Evolutionary conservation across 345 rosid genomes (phyloP).

Genomic region (Pugionium dolabratum): DNA sequence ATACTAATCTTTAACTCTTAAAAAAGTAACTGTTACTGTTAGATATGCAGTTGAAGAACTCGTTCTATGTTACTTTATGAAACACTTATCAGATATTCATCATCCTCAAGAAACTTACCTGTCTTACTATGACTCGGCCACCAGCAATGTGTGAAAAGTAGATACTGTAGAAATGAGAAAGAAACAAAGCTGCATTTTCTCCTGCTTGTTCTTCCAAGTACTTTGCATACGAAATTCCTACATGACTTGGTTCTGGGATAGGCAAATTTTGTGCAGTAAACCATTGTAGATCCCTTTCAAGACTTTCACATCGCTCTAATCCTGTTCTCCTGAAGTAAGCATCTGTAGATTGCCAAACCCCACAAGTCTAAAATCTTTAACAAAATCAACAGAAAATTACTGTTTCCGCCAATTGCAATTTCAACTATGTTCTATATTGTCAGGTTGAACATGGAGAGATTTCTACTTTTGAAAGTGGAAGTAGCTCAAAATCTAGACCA

Average conservation of each 20-base stretch:
- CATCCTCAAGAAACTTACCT: slow-evolving; percentile 47
- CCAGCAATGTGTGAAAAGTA: slow-evolving; percentile 90
- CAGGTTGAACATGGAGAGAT: background rate
- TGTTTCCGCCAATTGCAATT: background rate
- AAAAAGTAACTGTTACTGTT: background rate
- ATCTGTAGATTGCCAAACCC: slow-evolving; percentile 45
- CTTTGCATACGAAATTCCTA: slow-evolving; percentile 64
- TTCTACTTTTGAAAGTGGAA: background rate
- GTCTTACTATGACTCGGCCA: slow-evolving; percentile 70
- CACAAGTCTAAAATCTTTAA: background rate
- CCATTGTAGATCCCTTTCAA: slow-evolving; percentile 76
- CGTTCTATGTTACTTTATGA: background rate
- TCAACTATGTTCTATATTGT: too few relatives aligned
- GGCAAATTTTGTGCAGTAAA: slow-evolving; percentile 45
- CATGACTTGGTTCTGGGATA: slow-evolving; percentile 65
- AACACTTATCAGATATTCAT: slow-evolving; percentile 7
- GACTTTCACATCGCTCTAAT: slow-evolving; percentile 63
- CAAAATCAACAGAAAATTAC: background rate
- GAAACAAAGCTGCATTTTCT: slow-evolving; percentile 71
- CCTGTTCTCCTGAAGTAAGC: slow-evolving; percentile 87
- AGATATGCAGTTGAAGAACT: slow-evolving; percentile 1
- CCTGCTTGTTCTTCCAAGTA: slow-evolving; percentile 74
- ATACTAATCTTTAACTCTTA: background rate
- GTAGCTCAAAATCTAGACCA: background rate
- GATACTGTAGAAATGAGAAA: slow-evolving; percentile 84